Evolutionary conservation across 495 filamentous ascomycete species (phyloP).

Genomic region (Aspergillus mulundensis): DNA sequence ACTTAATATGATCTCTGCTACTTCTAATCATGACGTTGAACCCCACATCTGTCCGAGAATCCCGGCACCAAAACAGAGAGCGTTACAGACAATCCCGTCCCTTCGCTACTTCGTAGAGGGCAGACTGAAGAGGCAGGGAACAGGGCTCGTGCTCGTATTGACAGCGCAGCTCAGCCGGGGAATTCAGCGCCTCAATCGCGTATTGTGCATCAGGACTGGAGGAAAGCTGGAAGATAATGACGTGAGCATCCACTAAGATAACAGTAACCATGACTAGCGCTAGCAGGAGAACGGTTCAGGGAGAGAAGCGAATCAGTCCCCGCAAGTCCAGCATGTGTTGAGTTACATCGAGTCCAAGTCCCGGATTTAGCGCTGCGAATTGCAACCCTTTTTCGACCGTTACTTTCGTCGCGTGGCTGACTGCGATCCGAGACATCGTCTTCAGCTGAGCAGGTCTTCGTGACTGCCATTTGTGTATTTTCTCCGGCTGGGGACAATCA

Average conservation of each 20-base stretch:
- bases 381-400: not conserved
- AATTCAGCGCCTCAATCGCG: not conserved
- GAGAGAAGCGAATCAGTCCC: constrained; percentile 3
- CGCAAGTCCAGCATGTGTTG: constrained; percentile 7
- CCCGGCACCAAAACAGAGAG: not conserved
- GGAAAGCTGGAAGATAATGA: not conserved
- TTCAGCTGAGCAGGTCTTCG: not conserved
- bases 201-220: not conserved
- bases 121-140: not conserved
- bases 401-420: constrained; percentile 2
- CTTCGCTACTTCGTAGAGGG: not conserved
- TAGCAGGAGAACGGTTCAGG: not conserved
- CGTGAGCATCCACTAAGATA: constrained; percentile 3
- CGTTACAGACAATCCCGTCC: not conserved
- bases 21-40: constrained; percentile 2
- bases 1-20: not conserved
- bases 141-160: not conserved
- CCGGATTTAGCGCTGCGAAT: not conserved
- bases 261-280: not conserved
- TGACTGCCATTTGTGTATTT: not conserved
- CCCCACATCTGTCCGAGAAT: not conserved
- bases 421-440: not conserved
- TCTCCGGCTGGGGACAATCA: not conserved
- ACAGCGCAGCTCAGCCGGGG: not conserved
- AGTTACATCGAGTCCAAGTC: constrained; percentile 4